Evolutionary conservation across 2,329 filamentous ascomycete species (phyloP).

Genomic region (Monosporascus sp.): DNA sequence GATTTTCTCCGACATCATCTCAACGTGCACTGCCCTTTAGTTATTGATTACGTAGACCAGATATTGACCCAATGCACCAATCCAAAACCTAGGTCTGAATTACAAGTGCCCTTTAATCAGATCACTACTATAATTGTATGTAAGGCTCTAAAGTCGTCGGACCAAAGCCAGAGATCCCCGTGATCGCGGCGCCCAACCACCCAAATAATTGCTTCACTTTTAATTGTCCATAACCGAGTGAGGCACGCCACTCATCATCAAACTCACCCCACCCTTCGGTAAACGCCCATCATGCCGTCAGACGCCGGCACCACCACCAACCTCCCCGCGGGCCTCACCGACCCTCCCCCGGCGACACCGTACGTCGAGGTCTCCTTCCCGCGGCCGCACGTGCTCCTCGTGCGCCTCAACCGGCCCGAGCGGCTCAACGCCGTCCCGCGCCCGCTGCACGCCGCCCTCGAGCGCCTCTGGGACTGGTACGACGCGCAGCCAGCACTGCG

Average conservation of each 20-base stretch:
- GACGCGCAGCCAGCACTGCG: slow-evolving; percentile 56
- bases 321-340: slow-evolving; percentile 24
- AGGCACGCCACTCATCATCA: neutral
- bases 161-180: too few species aligned
- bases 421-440: slow-evolving; percentile 54
- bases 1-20: neutral
- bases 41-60: too few species aligned
- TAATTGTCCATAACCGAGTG: too few species aligned
- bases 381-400: slow-evolving; percentile 47
- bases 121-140: too few species aligned
- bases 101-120: too few species aligned
- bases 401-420: slow-evolving; percentile 54
- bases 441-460: slow-evolving; percentile 43
- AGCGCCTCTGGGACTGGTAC: slow-evolving; percentile 52
- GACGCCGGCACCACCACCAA: slow-evolving; percentile 6
- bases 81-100: too few species aligned
- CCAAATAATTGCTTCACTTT: too few species aligned
- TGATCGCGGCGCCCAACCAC: too few species aligned
- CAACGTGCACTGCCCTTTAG: neutral
- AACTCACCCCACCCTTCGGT: neutral
- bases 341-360: slow-evolving; percentile 35
- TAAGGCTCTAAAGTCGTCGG: too few species aligned
- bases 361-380: slow-evolving; percentile 46
- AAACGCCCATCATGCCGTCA: slow-evolving; percentile 6
- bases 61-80: too few species aligned